These are phyloP conservation scores for Ceratocystis alfenasii DNA, from an alignment of 2,329 filamentous ascomycete genomes.

Conservation along the genomic window DNA sequence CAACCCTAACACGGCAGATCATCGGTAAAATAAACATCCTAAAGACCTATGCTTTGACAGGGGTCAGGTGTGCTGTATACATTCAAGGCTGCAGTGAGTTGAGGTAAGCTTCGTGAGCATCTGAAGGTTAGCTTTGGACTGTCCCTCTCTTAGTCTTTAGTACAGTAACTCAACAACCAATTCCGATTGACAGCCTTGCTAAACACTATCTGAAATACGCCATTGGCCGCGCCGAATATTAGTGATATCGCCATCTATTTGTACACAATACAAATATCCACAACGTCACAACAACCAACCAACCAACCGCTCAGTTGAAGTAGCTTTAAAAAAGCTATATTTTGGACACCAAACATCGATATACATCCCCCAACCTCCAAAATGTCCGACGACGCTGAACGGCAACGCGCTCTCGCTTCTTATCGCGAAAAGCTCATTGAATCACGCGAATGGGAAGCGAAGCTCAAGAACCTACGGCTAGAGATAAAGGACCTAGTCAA, in stretches of 20 bases:
- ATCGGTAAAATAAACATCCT: background rate
- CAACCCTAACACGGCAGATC: slow-evolving; percentile 8
- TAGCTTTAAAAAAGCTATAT: slow-evolving; percentile 1
- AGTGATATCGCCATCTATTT: background rate
- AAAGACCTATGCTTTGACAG: background rate
- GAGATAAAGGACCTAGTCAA: slow-evolving; percentile 93
- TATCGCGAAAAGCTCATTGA: slow-evolving; percentile 79
- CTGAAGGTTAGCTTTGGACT: background rate
- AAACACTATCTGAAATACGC: background rate
- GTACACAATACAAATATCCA: background rate
- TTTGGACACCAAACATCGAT: background rate
- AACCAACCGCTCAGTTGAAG: background rate
- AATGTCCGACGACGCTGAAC: slow-evolving; percentile 40
- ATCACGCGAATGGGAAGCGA: slow-evolving; percentile 96
- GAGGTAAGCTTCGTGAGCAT: slow-evolving; percentile 21
- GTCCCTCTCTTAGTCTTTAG: background rate
- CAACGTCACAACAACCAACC: background rate
- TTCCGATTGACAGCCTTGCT: background rate
- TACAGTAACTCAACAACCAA: background rate
- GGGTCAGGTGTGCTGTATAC: background rate
- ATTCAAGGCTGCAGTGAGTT: slow-evolving; percentile 22
- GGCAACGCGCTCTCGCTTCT: slow-evolving; percentile 58
- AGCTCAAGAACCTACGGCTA: slow-evolving; percentile 83
- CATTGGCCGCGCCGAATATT: background rate
- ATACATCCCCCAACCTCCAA: background rate